Evolutionary conservation across 2,329 filamentous ascomycete genomes (phyloP), one percentile per base, ranked within the genome.

Genomic region (Ophiostoma fasciatum): DNA sequence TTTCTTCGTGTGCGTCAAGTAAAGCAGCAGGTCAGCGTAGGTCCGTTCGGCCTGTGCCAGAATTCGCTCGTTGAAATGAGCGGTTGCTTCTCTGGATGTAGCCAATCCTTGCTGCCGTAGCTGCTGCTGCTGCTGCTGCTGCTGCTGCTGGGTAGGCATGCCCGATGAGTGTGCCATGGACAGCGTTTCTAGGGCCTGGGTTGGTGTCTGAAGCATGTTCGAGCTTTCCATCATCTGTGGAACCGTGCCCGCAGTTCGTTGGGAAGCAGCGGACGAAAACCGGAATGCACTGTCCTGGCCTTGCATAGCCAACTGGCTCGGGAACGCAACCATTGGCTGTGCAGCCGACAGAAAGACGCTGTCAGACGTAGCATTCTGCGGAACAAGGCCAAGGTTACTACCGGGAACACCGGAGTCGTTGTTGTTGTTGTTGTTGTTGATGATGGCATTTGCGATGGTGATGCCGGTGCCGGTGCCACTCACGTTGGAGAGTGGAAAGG

Each of bases 21-120:
- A 73, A 9, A 72, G 59, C 4, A 87, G 58, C 7, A 88, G 64
- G 43, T 83, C 76, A 32, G 80, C 63, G 53, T 87, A 87, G 22
- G 77, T 69, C 45, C 66, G 66, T 51, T 85, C 77, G n/a, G 80
- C 81, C 58, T 74, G 76, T 12, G 68, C 62, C 18, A 85, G 57
- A 3, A 72, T 71, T 43, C 73, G 78, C 44, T 84, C 79, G 44
- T 74, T 77, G 49, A 82, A 82, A 8, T 56, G 58, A 13, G 50
- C 36, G 13, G 55, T 54, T 4, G 31, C 29, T 4, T 44, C 42
- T 3, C 29, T 40, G 2, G 28, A n/a, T 8, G 31, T n/a, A n/a
- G 42, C n/a, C 6, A 36, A n/a, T 19, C 26, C 25, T 12, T 31
- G n/a, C n/a, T n/a, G n/a, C n/a, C n/a, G n/a, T n/a, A n/a, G n/a